Evolutionary conservation across 495 filamentous ascomycete genomes (phyloP).

Genomic region (Cenococcum geophilum): DNA sequence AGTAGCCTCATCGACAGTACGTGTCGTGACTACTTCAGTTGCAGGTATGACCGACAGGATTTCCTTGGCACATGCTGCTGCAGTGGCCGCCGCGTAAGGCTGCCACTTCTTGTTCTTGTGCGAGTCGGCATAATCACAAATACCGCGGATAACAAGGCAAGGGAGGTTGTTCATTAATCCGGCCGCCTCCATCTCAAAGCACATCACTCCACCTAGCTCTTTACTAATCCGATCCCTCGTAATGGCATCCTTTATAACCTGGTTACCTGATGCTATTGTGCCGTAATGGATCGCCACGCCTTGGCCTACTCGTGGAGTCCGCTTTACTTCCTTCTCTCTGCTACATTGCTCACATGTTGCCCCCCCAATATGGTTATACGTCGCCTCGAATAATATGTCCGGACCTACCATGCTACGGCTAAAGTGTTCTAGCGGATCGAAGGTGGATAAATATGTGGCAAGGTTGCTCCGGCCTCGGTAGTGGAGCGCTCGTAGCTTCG

Average conservation of each 20-base stretch:
- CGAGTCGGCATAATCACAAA: constrained; percentile 31
- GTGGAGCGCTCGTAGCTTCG: neutral
- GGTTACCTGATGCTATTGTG: constrained; percentile 26
- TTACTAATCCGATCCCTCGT: constrained; percentile 15
- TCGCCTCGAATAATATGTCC: neutral
- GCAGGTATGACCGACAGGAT: too few relatives aligned
- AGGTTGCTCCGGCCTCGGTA: neutral
- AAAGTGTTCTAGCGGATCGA: neutral
- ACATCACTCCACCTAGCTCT: constrained; percentile 19
- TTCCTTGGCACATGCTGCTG: too few relatives aligned
- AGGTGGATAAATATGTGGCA: neutral
- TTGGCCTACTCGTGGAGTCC: constrained; percentile 5
- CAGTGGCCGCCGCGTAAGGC: too few relatives aligned
- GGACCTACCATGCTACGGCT: neutral
- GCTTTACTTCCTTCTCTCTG: neutral
- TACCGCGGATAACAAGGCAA: constrained; percentile 27
- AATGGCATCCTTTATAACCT: constrained; percentile 21
- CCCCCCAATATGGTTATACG: neutral
- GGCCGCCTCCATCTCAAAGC: too few relatives aligned
- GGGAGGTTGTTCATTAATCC: constrained; percentile 19
- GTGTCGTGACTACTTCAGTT: too few relatives aligned
- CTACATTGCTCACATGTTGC: neutral
- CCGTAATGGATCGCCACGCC: constrained; percentile 25
- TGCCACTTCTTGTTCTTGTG: too few relatives aligned
- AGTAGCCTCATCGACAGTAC: too few relatives aligned